phyloP scores from a whole-genome alignment of 306 rosid genomes.

The Lathyrus aphaca region DNA sequence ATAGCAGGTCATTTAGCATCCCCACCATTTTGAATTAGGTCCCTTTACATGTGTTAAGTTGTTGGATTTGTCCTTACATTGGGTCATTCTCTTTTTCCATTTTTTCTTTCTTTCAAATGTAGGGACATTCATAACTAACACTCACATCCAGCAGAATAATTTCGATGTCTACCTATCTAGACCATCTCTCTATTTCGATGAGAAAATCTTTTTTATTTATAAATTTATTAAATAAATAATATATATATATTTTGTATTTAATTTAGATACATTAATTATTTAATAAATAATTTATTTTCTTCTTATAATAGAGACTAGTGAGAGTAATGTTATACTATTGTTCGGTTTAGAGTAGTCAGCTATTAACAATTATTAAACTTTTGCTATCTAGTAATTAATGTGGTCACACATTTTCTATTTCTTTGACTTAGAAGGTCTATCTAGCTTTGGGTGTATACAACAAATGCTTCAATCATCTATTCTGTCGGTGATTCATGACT shows the following conservation, averaged over 20 bases:
- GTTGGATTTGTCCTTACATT: slow-evolving; percentile 18
- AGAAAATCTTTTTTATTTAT: too few relatives aligned
- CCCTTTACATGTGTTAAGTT: slow-evolving; percentile 19
- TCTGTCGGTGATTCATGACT: too few relatives aligned
- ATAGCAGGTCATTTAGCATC: neutral
- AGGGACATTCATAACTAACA: slow-evolving; percentile 2
- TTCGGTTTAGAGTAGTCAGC: neutral
- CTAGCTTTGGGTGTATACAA: neutral
- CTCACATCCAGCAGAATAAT: neutral
- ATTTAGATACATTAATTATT: too few relatives aligned
- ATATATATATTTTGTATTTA: too few relatives aligned
- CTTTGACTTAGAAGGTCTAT: neutral
- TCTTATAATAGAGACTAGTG: too few relatives aligned
- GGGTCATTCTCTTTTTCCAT: slow-evolving; percentile 5
- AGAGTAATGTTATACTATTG: neutral
- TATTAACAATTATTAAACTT: slow-evolving; percentile 10
- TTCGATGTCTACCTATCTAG: neutral
- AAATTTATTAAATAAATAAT: too few relatives aligned
- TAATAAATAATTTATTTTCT: too few relatives aligned
- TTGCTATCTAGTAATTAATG: slow-evolving; percentile 13
- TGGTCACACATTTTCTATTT: neutral
- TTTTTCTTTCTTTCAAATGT: neutral
- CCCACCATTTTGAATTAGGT: slow-evolving; percentile 11
- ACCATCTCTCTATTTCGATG: neutral
- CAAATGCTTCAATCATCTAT: neutral